Base-by-base conservation (phyloP, 495 filamentous ascomycete species). In the Hypomontagnella submonticulosa region DNA sequence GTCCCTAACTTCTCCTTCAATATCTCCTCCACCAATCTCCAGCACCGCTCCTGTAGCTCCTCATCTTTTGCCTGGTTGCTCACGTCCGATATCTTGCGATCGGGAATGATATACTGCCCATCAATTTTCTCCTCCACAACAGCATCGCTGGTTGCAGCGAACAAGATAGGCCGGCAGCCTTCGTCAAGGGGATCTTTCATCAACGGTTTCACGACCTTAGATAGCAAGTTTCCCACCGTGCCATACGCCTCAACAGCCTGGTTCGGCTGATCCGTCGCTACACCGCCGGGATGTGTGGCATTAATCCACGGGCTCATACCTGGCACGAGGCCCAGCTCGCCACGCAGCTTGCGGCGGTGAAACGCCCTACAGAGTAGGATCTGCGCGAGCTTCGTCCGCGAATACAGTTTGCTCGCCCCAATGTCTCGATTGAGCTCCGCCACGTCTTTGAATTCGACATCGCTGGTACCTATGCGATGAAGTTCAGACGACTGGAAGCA, bases 381-480 rank as follows among this genome's bases (percentile, higher is more conserved):
- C 47, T 84, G 73, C 0, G 84, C 87, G 10, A 87, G 76, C 68
- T 88, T 88, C 1, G 76, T 78, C 42, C 86, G 72, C 16, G 73
- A 76, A 72, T 89, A 87, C 42, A 87, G 75, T 27, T 80, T 76
- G 8, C 76, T 76, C 3, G 83, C 73, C 0, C 85, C 85, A 43
- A 87, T 70, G 32, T 82, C 79, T 48, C 78, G 66, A 65, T 87
- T 88, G 50, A 88, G 83, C 65, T 88, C 85, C 1, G 75, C 75
- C 4, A 85, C 44, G 36, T 71, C 73, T 9, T 67, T 70, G 71
- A 87, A 89, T 4, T 76, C 69, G 49, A 79, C 73, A 23, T 73
- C 71, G 27, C 76, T 74, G 3, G 81, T 81, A 12, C 76, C 72
- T 33, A 71, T 50, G 47, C 80, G 78, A 63, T 88, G 87, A 20